Conservation (phyloP, 202 grass and related monocot genomes). For the Musa balbisiana region DNA sequence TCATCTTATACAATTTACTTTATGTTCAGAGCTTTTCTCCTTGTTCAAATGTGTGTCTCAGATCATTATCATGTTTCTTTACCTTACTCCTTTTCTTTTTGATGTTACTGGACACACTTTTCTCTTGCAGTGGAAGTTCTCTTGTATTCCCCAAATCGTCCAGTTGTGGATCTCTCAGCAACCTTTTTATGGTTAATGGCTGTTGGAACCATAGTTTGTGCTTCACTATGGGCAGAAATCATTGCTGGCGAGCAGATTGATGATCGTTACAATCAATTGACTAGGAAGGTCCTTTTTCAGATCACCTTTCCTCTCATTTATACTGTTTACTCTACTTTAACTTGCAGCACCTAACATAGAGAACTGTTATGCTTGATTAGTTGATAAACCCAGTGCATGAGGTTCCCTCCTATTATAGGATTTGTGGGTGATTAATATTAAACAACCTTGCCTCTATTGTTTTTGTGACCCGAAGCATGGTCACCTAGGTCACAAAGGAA, state of each 20-base stretch:
- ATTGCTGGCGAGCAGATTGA: conserved; percentile 57
- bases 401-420: too few species aligned
- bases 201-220: conserved; percentile 53
- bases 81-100: not conserved
- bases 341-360: not conserved
- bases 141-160: conserved; percentile 56
- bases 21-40: too few species aligned
- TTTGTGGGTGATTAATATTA: too few species aligned
- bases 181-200: conserved; percentile 84
- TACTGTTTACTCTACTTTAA: not conserved
- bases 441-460: too few species aligned
- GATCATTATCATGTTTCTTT: not conserved
- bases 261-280: conserved; percentile 25
- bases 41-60: not conserved
- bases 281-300: conserved; percentile 2
- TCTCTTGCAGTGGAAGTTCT: conserved; percentile 47
- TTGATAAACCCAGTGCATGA: too few species aligned
- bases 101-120: not conserved
- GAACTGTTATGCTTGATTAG: too few species aligned
- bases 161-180: conserved; percentile 52
- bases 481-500: too few species aligned
- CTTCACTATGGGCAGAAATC: conserved; percentile 57
- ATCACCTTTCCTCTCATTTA: not conserved
- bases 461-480: too few species aligned
- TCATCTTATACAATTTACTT: too few species aligned